Percentiles rank a stretch among this genome's conserved stretches.
These are phyloP conservation scores for Sphaerulina musiva DNA, from an alignment of 2,329 filamentous ascomycete genomes.

Conservation along the genomic window DNA sequence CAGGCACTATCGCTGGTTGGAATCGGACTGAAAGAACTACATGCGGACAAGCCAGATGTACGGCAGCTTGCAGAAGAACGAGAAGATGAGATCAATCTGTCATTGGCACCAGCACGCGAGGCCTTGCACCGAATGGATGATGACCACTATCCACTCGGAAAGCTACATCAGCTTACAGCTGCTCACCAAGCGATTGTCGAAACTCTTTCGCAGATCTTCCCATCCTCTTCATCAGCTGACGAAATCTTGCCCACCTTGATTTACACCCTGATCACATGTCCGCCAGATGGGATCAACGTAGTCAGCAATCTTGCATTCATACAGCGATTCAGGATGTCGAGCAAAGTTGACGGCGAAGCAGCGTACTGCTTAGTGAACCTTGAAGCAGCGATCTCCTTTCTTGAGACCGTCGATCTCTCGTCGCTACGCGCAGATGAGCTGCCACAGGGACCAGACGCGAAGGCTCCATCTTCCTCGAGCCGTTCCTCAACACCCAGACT, in stretches of 20 bases:
- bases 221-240: slow-evolving; percentile 80
- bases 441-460: slow-evolving; percentile 57
- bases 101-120: slow-evolving; percentile 59
- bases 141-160: slow-evolving; percentile 80
- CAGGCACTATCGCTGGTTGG: slow-evolving; percentile 85
- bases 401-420: slow-evolving; percentile 90
- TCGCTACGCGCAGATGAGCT: slow-evolving; percentile 74
- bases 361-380: slow-evolving; percentile 95
- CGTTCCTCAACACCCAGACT: slow-evolving; percentile 45
- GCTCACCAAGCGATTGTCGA: slow-evolving; percentile 95
- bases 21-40: slow-evolving; percentile 78
- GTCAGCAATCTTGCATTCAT: slow-evolving; percentile 96
- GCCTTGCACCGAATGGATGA: slow-evolving; percentile 77
- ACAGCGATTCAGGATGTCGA: slow-evolving; percentile 78
- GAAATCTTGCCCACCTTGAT: slow-evolving; percentile 96
- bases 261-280: slow-evolving; percentile 86
- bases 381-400: slow-evolving; percentile 87
- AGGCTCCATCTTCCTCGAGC: slow-evolving; percentile 36
- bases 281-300: slow-evolving; percentile 76
- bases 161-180: slow-evolving; percentile 78
- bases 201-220: slow-evolving; percentile 60
- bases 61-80: slow-evolving; percentile 49
- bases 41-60: slow-evolving; percentile 60
- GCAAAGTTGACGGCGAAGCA: slow-evolving; percentile 83
- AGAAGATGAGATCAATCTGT: slow-evolving; percentile 62